A percentile compares a stretch with the other conserved stretches of the same genome.
Conservation (phyloP, 2,329 filamentous ascomycete species). For the Arthrinium phaeospermum region DNA sequence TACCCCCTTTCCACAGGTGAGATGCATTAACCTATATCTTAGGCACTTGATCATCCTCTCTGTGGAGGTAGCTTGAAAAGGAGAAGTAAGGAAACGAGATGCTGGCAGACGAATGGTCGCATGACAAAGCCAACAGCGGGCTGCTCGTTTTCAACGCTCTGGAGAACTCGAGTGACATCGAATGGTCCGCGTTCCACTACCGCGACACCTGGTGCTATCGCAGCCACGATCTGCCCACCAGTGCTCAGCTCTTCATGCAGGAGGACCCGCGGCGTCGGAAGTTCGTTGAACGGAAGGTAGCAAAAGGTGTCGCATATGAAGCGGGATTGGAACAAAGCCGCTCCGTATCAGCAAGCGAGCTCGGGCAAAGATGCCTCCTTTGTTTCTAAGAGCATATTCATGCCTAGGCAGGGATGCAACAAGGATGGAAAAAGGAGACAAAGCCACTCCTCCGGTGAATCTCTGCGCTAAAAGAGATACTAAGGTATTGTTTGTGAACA, state of each 20-base stretch:
- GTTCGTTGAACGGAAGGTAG: no score
- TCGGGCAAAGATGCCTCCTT: neutral
- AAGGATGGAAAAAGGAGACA: no score
- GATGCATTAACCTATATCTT: no score
- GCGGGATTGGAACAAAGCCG: neutral
- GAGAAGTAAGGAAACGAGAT: neutral
- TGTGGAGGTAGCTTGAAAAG: neutral
- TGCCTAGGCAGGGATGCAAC: neutral
- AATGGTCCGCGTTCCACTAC: slow-evolving; percentile 22
- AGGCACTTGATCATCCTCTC: neutral
- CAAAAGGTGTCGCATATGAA: neutral
- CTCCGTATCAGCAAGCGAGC: neutral
- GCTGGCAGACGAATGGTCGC: slow-evolving; percentile 17
- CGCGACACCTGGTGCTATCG: neutral
- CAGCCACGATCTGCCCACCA: neutral
- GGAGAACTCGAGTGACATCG: slow-evolving; percentile 25
- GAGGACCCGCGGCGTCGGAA: neutral
- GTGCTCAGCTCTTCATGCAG: neutral
- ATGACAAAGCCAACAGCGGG: slow-evolving; percentile 23
- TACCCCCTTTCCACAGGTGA: neutral
- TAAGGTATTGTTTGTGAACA: no score
- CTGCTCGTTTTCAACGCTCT: slow-evolving; percentile 22
- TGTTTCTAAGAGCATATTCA: neutral
- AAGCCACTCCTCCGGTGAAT: no score
- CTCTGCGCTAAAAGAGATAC: no score